These are phyloP conservation scores for Alternaria sp. DNA, from an alignment of 2,329 filamentous ascomycete species.

Conservation along the genomic window DNA sequence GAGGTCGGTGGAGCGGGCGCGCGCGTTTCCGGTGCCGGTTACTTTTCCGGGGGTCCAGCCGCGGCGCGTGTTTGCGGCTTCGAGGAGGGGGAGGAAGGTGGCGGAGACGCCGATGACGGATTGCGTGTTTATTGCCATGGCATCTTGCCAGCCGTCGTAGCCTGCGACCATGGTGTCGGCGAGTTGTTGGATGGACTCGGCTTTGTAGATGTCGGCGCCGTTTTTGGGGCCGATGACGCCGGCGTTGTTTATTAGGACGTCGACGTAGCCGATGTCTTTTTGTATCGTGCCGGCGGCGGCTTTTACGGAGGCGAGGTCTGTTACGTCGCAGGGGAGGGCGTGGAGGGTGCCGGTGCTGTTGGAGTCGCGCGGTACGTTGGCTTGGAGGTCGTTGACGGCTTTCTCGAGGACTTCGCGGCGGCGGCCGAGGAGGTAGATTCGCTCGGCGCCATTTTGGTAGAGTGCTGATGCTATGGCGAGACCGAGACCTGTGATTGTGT, in stretches of 20 bases:
- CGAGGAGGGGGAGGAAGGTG: conserved; percentile 54
- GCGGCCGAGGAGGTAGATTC: conserved; percentile 55
- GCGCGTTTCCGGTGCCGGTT: conserved; percentile 29
- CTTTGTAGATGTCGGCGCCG: conserved; percentile 50
- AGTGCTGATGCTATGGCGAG: conserved; percentile 51
- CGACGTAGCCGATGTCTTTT: conserved; percentile 54
- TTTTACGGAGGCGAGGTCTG: conserved; percentile 50
- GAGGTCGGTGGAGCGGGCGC: conserved; percentile 29
- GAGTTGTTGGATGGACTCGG: conserved; percentile 53
- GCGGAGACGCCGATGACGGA: conserved; percentile 54
- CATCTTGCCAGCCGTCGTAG: conserved; percentile 42
- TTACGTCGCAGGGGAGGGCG: conserved; percentile 54
- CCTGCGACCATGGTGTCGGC: conserved; percentile 49
- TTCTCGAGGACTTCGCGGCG: conserved; percentile 50
- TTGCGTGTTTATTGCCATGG: conserved; percentile 54
- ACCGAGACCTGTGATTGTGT: conserved; percentile 41
- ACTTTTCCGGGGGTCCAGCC: conserved; percentile 47
- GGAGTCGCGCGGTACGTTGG: conserved; percentile 34
- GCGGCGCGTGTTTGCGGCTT: conserved; percentile 52
- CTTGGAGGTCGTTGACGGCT: conserved; percentile 45
- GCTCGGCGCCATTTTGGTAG: conserved; percentile 49
- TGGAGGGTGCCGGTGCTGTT: conserved; percentile 36
- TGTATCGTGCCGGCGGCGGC: conserved; percentile 52
- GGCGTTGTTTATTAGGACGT: conserved; percentile 61
- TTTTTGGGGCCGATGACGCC: conserved; percentile 55